Conservation (phyloP, 2,329 filamentous ascomycete species). For the Colletotrichum nymphaeae region DNA sequence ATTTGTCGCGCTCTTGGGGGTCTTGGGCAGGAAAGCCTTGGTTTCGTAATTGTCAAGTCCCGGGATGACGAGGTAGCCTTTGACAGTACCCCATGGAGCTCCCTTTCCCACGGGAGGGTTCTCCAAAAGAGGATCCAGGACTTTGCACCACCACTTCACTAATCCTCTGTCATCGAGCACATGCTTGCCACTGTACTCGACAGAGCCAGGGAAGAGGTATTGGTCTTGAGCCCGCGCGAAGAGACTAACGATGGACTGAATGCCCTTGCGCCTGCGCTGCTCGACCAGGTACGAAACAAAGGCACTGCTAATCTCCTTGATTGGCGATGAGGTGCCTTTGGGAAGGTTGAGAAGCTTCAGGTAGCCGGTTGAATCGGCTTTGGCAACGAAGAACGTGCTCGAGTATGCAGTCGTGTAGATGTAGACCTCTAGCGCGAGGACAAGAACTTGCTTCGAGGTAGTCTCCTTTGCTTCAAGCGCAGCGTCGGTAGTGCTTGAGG, state of each 20-base stretch:
- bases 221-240: constrained; percentile 94
- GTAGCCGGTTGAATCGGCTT: constrained; percentile 96
- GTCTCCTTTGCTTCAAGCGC: constrained; percentile 17
- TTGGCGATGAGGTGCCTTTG: constrained; percentile 74
- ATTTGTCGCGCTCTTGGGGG: constrained; percentile 59
- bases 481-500: constrained; percentile 34
- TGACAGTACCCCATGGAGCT: constrained; percentile 59
- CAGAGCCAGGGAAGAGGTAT: constrained; percentile 93
- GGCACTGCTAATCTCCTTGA: constrained; percentile 77
- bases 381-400: constrained; percentile 93
- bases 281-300: constrained; percentile 83
- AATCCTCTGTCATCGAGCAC: constrained; percentile 90
- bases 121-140: constrained; percentile 80
- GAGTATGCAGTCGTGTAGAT: constrained; percentile 85
- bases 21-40: constrained; percentile 78
- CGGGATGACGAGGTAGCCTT: constrained; percentile 87
- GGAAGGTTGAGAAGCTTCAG: constrained; percentile 74
- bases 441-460: constrained; percentile 66
- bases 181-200: constrained; percentile 87
- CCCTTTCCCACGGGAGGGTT: constrained; percentile 50
- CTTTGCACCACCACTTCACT: constrained; percentile 95
- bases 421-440: constrained; percentile 87
- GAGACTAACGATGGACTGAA: constrained; percentile 83
- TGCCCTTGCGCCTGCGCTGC: constrained; percentile 70
- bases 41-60: constrained; percentile 87